A percentile compares a stretch with the other conserved stretches of the same genome.
phyloP scores from a whole-genome alignment of 2,329 filamentous ascomycete species.

The Botrytis byssoidea region DNA sequence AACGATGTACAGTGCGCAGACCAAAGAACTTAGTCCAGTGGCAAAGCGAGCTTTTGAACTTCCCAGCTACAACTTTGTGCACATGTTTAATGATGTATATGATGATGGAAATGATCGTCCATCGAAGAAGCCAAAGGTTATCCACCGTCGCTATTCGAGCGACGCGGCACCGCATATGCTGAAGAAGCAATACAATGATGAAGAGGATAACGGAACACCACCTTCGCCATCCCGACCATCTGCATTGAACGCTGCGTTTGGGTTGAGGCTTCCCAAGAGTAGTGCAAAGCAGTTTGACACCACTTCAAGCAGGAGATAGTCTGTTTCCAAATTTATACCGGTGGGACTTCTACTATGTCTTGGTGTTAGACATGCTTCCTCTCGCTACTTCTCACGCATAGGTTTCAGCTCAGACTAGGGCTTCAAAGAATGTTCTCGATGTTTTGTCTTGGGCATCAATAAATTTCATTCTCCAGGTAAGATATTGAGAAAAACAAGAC shows the following conservation, averaged over 20 bases:
- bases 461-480: too few relatives aligned
- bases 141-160: background rate
- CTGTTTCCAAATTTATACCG: rapidly evolving
- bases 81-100: background rate
- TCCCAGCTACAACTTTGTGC: background rate
- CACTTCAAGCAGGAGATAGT: background rate
- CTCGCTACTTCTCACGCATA: background rate
- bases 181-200: background rate
- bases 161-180: background rate
- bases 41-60: background rate
- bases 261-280: background rate
- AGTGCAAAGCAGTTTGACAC: conserved; percentile 4
- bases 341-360: background rate
- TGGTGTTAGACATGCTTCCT: background rate
- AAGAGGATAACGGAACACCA: background rate
- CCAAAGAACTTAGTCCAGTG: background rate
- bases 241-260: background rate
- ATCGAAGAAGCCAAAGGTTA: background rate
- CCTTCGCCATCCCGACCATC: too few relatives aligned
- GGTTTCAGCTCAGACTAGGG: rapidly evolving
- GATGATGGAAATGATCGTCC: background rate
- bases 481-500: background rate
- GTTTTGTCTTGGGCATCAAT: background rate
- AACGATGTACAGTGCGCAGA: background rate
- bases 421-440: rapidly evolving